Evolutionary conservation across 2,329 filamentous ascomycete genomes (phyloP).

Genomic region (Alternaria sp.): DNA sequence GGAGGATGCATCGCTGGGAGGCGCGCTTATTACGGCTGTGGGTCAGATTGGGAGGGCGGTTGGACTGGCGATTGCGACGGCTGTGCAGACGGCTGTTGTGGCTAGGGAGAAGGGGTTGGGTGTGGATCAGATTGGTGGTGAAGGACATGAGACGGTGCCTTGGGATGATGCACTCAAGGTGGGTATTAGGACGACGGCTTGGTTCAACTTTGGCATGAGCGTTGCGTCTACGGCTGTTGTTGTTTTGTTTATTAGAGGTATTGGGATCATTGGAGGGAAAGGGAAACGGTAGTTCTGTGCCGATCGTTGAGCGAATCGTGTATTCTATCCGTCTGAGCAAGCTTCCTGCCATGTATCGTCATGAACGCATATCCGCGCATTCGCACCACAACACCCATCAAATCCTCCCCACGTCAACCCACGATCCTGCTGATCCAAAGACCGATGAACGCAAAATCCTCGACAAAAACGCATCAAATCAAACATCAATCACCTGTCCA

Average conservation of each 20-base stretch:
- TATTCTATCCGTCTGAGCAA: too few species aligned
- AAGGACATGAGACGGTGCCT: slow-evolving; percentile 21
- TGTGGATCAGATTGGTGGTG: slow-evolving; percentile 36
- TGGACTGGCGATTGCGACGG: slow-evolving; percentile 69
- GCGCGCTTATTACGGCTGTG: slow-evolving; percentile 70
- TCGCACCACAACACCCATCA: too few species aligned
- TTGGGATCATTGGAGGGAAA: slow-evolving; percentile 21
- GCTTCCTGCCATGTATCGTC: too few species aligned
- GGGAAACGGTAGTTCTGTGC: background rate
- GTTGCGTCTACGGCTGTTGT: slow-evolving; percentile 43
- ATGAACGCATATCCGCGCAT: too few species aligned
- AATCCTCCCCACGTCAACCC: too few species aligned
- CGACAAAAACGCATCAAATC: background rate
- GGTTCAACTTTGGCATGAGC: slow-evolving; percentile 51
- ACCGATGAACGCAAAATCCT: background rate
- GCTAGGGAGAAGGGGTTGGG: slow-evolving; percentile 32
- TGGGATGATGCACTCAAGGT: slow-evolving; percentile 43
- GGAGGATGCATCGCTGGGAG: slow-evolving; percentile 71
- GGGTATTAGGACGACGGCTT: slow-evolving; percentile 48
- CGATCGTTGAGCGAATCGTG: too few species aligned
- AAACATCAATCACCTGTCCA: background rate
- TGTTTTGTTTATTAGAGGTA: slow-evolving; percentile 31
- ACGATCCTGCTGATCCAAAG: too few species aligned
- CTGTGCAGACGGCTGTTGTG: slow-evolving; percentile 66
- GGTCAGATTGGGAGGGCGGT: slow-evolving; percentile 70